Conservation (phyloP, 345 rosid species). For the Arabis alpina region DNA sequence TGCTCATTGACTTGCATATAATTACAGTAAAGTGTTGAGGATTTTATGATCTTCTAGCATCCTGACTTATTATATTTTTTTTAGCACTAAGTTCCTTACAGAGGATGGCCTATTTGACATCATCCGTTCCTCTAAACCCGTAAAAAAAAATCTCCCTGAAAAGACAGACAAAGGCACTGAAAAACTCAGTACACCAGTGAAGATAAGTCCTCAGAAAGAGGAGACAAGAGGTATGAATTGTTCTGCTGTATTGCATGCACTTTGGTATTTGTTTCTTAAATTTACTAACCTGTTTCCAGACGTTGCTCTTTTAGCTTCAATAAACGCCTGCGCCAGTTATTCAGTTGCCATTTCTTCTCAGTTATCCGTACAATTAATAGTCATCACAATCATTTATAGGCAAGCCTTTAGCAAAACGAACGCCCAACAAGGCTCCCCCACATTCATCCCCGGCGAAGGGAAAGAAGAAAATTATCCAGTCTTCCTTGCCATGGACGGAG, state of each 20-base stretch:
- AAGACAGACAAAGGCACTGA: constrained; percentile 48
- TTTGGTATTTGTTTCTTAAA: constrained; percentile 33
- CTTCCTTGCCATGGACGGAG: constrained; percentile 83
- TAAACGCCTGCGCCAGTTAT: constrained; percentile 19
- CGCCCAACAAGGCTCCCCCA: constrained; percentile 42
- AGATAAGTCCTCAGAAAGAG: constrained; percentile 62
- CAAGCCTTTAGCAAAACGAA: constrained; percentile 46
- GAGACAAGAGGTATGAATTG: constrained; percentile 60
- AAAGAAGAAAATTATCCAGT: constrained; percentile 49
- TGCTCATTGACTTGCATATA: constrained; percentile 32
- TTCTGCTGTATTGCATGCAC: constrained; percentile 25
- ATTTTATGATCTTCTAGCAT: constrained; percentile 26
- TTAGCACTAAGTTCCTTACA: constrained; percentile 75
- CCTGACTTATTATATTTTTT: constrained; percentile 39
- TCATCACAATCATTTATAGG: constrained; percentile 38
- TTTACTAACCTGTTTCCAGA: constrained; percentile 9
- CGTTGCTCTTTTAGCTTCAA: constrained; percentile 21
- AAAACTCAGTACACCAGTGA: constrained; percentile 47
- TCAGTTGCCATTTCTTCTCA: constrained; percentile 20
- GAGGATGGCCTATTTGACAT: constrained; percentile 93
- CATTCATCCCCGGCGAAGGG: constrained; percentile 48
- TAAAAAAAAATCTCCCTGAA: constrained; percentile 49
- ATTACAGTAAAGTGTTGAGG: constrained; percentile 19
- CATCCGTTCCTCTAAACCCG: constrained; percentile 68
- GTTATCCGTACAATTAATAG: constrained; percentile 10